A percentile compares a stretch with the other conserved stretches of the same genome.
Evolutionary conservation across 768 basidiomycete species (phyloP).

Genomic region (Pulveroboletus ravenelii): DNA sequence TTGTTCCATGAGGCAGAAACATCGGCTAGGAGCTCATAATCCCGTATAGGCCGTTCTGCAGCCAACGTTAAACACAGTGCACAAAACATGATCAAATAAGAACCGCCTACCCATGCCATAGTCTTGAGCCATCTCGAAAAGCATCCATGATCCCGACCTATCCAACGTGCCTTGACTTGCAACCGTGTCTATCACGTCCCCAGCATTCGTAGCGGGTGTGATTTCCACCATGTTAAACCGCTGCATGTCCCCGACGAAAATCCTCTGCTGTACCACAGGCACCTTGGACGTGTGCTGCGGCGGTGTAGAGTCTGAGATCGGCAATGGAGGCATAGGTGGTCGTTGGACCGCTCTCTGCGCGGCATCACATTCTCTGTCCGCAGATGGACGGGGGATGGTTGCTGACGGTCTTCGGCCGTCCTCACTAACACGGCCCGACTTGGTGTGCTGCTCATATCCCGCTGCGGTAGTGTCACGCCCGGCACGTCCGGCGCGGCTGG

Average conservation of each 20-base stretch:
- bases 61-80: slow-evolving; percentile 9
- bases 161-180: slow-evolving; percentile 63
- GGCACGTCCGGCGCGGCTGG: slow-evolving; percentile 11
- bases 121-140: slow-evolving; percentile 87
- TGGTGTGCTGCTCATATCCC: slow-evolving; percentile 17
- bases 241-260: slow-evolving; percentile 77
- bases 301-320: slow-evolving; percentile 32
- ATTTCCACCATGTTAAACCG: slow-evolving; percentile 74
- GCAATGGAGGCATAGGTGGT: slow-evolving; percentile 38
- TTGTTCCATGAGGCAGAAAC: slow-evolving; percentile 87
- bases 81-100: not conserved
- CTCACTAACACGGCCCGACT: slow-evolving; percentile 24
- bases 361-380: slow-evolving; percentile 22
- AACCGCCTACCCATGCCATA: slow-evolving; percentile 79
- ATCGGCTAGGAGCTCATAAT: slow-evolving; percentile 78
- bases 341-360: slow-evolving; percentile 25
- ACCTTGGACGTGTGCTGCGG: slow-evolving; percentile 26
- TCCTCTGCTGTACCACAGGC: slow-evolving; percentile 53
- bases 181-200: slow-evolving; percentile 65
- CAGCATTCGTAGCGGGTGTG: slow-evolving; percentile 58
- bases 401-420: slow-evolving; percentile 22
- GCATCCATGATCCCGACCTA: slow-evolving; percentile 73
- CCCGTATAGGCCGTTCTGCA: slow-evolving; percentile 83
- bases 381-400: slow-evolving; percentile 17
- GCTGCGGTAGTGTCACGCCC: slow-evolving; percentile 14